Percentiles rank a stretch among this genome's conserved stretches.
Conservation (phyloP, 139 green algal genomes). For the Nannochloris sp. region DNA sequence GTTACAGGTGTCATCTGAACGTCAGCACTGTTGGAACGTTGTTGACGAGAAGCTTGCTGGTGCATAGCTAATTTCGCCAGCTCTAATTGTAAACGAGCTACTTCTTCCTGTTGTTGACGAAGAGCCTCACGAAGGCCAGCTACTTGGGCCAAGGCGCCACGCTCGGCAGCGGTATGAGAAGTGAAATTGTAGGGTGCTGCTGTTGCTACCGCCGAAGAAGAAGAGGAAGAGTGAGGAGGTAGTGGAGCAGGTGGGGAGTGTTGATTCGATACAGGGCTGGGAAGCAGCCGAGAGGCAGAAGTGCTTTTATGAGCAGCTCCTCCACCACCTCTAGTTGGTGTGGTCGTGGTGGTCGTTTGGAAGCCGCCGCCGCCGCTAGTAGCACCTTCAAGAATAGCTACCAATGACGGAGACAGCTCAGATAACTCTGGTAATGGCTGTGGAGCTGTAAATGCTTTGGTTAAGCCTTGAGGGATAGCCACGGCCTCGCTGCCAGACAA, state of each 20-base stretch:
- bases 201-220: background rate
- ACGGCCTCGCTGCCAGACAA: background rate
- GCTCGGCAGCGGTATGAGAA: background rate
- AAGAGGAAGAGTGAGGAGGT: background rate
- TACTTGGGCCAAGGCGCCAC: no score
- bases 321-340: no score
- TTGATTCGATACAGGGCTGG: background rate
- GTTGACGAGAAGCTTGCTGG: no score
- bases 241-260: background rate
- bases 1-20: no score
- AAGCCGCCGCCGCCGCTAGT: no score
- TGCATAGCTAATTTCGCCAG: background rate
- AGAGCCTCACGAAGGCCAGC: background rate
- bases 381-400: no score
- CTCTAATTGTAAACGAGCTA: background rate
- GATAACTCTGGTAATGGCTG: constrained; percentile 1
- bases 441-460: background rate
- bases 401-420: no score
- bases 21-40: no score
- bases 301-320: no score
- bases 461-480: background rate
- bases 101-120: background rate
- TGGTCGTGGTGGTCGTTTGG: no score
- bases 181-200: background rate
- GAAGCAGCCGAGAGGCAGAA: no score